Evolutionary conservation across 1,139 yeast genomes (phyloP), one percentile per base, ranked within the genome.

Genomic region (Ogataea hybrid): DNA sequence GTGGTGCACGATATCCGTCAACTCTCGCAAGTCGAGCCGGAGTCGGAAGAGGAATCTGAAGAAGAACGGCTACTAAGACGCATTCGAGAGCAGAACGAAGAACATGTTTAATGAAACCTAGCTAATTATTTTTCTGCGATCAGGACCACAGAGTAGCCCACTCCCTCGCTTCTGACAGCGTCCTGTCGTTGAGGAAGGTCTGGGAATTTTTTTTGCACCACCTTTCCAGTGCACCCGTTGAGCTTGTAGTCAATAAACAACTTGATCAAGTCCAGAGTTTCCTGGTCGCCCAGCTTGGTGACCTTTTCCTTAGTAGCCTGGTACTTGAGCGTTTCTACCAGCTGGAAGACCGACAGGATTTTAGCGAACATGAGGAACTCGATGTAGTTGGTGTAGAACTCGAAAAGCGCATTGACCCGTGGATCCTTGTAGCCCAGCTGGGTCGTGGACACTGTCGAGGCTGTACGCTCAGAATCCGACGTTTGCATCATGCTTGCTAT

Each of bases 201-300:
- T 5, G 37, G 38, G 27, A 39, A 45, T 16, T 35, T 41, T 5
- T 40, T 18, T 27, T 39, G 51, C 8, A 57, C 52, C 15, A 49
- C 15, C 5, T 39, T 28, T 6, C 59, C 58, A 12, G 42, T 22
- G 17, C 45, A 36, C 1, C 61, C 61, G 35, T 54, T 48, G 28
- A 55, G 27, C 40, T 57, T 57, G 42, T 57, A 57, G 39, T 56
- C 59, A 21, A 58, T 37, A 41, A 58, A 57, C 11, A 57, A 38
- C 33, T 54, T 52, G 17, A 52, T 43, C 27, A 53, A 32, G 5
- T 44, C 35, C 6, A 53, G 16, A 6, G 48, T 46, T 15, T 51
- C 50, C 6, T 21, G n/a, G 18, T 50, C 47, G 15, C 28, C 32
- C 12, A 21, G 5, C 8, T 25, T 12, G 12, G 25, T 22, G 36